Evolutionary conservation across 306 rosid genomes (phyloP), one percentile per base, ranked within the genome.

Genomic region (Fragaria vesca): DNA sequence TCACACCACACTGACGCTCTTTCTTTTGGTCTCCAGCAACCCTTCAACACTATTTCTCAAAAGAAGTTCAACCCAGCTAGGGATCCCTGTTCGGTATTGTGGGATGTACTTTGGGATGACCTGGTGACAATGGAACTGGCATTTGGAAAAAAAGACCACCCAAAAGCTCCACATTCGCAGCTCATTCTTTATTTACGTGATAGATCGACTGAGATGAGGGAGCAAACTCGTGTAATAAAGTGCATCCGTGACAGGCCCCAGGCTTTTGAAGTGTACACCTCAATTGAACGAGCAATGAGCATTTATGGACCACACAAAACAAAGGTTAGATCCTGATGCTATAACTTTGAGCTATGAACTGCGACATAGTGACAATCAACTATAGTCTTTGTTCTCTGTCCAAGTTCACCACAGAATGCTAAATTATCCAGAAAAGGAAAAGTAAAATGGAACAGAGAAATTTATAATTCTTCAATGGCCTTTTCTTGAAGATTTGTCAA

Each of bases 21-120:
- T 10, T 42, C 46, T 81, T 75, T 83, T 86, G 40, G 50, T 73
- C 46, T 82, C 74, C 93, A 95, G 99, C 97, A 93, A 95, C 97
- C 99, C 52, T 89, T 92, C 76, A 85, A 88, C 81, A 88, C 90
- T 61, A 87, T 95, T 83, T 94, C 70, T 76, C 97, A 93, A 88
- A 93, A 95, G 86, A 95, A 88, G 87, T 95, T 95, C 92, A 91
- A 88, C 92, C 94, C 97, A 1, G 97, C 90, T n/a, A 93, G 83
- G 87, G 99, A 95, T 88, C 90, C 99, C 12, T 95, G 99, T 86
- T 93, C 99, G 6, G 81, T 95, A 68, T 55, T 87, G 76, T 95
- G 99, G 99, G 99, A 95, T 81, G 92, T 93, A 72, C 82, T 86
- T 78, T 95, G 96, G 97, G 89, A 90, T 80, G 88, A 89, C 84